A percentile compares a stretch with the other conserved stretches of the same genome.
These are phyloP conservation scores for Amylocarpus encephaloides DNA, from an alignment of 2,329 filamentous ascomycete genomes.

Conservation along the genomic window DNA sequence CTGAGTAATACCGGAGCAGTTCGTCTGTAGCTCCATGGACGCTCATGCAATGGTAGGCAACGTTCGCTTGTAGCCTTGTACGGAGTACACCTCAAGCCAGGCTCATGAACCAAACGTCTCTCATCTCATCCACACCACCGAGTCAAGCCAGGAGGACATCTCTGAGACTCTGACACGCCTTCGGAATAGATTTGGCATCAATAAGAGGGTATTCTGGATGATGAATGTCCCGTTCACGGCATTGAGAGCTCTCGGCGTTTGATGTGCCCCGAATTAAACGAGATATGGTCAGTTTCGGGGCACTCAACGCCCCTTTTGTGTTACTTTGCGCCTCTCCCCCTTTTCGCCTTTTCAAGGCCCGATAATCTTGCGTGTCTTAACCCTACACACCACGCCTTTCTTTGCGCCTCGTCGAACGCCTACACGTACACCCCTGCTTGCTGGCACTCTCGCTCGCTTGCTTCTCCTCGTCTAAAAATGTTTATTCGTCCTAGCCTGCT, in stretches of 20 bases:
- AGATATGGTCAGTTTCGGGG: not conserved
- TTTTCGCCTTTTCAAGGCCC: not conserved
- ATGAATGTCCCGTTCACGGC: not conserved
- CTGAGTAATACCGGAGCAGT: conserved; percentile 7
- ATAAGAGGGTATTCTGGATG: not conserved
- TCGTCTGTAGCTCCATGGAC: conserved; percentile 1
- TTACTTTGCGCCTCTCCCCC: conserved; percentile 1
- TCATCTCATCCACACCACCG: not conserved
- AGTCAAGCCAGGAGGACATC: not conserved
- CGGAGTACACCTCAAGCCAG: not conserved
- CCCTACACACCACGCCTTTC: not conserved
- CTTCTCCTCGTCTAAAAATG: conserved; percentile 11
- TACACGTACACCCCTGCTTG: not conserved
- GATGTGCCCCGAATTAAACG: conserved; percentile 1
- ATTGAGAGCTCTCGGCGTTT: not conserved
- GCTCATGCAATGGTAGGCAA: not conserved
- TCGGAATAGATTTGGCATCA: not conserved
- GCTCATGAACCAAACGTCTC: not conserved
- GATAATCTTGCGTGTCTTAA: not conserved
- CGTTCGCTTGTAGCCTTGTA: conserved; percentile 4
- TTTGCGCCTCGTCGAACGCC: not conserved
- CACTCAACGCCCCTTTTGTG: not conserved
- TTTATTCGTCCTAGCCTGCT: not conserved
- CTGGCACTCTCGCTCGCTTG: not conserved
- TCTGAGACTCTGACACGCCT: too few species aligned